Percentiles rank a stretch among this genome's conserved stretches.
phyloP scores from a whole-genome alignment of 2,329 filamentous ascomycete species.

The Ophiostoma angusticollis region DNA sequence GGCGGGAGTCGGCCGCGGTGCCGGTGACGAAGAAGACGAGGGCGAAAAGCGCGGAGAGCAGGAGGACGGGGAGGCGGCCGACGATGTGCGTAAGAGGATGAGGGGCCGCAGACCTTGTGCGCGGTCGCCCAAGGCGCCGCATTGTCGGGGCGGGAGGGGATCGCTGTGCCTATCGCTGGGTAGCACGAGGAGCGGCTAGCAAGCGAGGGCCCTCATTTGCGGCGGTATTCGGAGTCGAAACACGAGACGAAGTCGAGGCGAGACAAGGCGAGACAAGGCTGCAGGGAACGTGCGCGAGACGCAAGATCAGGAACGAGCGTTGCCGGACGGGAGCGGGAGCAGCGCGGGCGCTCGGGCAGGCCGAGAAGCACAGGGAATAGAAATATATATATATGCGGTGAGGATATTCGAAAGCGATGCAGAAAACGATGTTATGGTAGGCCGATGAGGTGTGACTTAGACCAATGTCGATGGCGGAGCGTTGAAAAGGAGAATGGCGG shows the following conservation, averaged over 20 bases:
- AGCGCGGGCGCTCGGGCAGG: too few species aligned
- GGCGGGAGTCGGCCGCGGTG: constrained; percentile 51
- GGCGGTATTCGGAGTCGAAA: too few species aligned
- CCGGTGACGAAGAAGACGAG: constrained; percentile 5
- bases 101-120: neutral
- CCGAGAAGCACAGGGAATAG: too few species aligned
- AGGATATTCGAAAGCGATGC: too few species aligned
- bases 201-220: neutral
- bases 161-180: neutral
- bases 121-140: constrained; percentile 3
- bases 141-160: neutral
- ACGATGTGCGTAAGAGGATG: neutral
- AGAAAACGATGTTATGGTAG: too few species aligned
- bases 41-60: constrained; percentile 1
- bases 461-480: neutral
- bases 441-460: too few species aligned
- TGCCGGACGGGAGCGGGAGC: too few species aligned
- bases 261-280: too few species aligned
- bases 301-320: too few species aligned
- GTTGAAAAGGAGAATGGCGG: neutral
- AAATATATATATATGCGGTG: too few species aligned
- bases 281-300: too few species aligned
- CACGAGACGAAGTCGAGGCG: too few species aligned
- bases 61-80: neutral
- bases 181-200: neutral